These are phyloP conservation scores for Yarrowia sp. DNA, from an alignment of 805 yeast species.

Conservation along the genomic window DNA sequence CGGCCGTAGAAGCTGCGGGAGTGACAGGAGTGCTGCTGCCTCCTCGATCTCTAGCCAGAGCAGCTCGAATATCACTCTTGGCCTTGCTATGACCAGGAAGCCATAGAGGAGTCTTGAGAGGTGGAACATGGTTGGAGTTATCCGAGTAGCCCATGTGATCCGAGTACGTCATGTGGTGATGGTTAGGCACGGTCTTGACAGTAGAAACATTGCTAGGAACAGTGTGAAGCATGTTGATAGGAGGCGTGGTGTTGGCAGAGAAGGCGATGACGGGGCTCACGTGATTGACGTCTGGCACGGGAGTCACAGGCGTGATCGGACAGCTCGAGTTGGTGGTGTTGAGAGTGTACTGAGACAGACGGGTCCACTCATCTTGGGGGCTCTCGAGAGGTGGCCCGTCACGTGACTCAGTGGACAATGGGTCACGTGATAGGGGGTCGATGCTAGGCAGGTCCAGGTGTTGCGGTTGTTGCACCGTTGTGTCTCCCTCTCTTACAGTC, in stretches of 20 bases:
- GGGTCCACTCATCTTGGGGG: constrained; percentile 5
- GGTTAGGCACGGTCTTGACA: background rate
- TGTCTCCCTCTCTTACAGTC: background rate
- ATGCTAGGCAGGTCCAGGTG: background rate
- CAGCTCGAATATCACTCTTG: constrained; percentile 17
- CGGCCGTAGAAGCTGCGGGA: constrained; percentile 8
- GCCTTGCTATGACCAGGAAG: constrained; percentile 19
- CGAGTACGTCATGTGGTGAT: constrained; percentile 7
- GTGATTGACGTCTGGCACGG: background rate
- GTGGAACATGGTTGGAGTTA: background rate
- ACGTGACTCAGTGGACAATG: background rate
- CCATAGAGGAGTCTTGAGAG: constrained; percentile 16
- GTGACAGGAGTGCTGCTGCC: background rate
- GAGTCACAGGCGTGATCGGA: constrained; percentile 24
- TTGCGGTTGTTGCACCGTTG: background rate
- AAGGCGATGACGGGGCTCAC: constrained; percentile 18
- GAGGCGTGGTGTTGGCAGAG: constrained; percentile 22
- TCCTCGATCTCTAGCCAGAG: constrained; percentile 12
- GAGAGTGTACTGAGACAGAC: constrained; percentile 5
- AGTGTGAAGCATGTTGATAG: constrained; percentile 24
- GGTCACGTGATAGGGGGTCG: background rate
- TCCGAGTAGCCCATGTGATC: constrained; percentile 3
- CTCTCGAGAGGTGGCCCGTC: background rate
- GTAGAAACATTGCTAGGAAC: background rate
- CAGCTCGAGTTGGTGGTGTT: constrained; percentile 22